Percentiles rank a stretch among this genome's conserved stretches.
Conservation (phyloP, 208 protist genomes). For the Acanthamoeba lenticulata region DNA sequence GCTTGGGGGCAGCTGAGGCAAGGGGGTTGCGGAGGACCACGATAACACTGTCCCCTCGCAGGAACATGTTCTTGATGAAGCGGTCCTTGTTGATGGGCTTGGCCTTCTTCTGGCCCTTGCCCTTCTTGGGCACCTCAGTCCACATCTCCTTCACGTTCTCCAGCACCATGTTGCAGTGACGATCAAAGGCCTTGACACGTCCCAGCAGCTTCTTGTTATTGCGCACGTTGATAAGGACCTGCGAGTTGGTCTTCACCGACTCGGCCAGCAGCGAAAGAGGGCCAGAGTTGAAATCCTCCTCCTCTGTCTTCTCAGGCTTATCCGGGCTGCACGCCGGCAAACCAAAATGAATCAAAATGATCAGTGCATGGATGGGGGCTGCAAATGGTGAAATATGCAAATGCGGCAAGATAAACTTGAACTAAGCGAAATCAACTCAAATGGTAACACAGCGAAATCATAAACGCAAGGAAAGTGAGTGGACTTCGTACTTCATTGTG, state of each 20-base stretch:
- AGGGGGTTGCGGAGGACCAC: conserved; percentile 96
- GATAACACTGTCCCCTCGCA: conserved; percentile 99
- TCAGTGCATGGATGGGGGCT: not conserved
- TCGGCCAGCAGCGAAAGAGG: conserved; percentile 92
- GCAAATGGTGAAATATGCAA: not conserved
- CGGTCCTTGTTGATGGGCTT: conserved; percentile 91
- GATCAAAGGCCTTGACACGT: conserved; percentile 98
- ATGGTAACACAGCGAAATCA: too few relatives aligned
- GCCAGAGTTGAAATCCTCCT: conserved; percentile 88
- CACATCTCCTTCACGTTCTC: conserved; percentile 97
- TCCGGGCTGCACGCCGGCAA: not conserved
- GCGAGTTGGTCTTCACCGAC: conserved; percentile 89
- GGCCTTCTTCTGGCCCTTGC: conserved; percentile 89
- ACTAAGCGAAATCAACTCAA: too few relatives aligned
- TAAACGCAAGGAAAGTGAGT: not conserved
- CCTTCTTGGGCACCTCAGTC: conserved; percentile 92
- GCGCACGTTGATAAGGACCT: conserved; percentile 98
- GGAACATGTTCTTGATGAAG: conserved; percentile 94
- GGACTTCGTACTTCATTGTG: conserved; percentile 29
- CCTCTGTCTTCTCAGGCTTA: conserved; percentile 8
- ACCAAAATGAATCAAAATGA: not conserved
- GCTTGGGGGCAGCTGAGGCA: not conserved
- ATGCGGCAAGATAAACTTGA: too few relatives aligned
- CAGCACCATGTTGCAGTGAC: conserved; percentile 99
- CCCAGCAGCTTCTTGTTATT: conserved; percentile 99